These are phyloP conservation scores for Bruguiera parviflora DNA, from an alignment of 345 rosid genomes.

Conservation along the genomic window DNA sequence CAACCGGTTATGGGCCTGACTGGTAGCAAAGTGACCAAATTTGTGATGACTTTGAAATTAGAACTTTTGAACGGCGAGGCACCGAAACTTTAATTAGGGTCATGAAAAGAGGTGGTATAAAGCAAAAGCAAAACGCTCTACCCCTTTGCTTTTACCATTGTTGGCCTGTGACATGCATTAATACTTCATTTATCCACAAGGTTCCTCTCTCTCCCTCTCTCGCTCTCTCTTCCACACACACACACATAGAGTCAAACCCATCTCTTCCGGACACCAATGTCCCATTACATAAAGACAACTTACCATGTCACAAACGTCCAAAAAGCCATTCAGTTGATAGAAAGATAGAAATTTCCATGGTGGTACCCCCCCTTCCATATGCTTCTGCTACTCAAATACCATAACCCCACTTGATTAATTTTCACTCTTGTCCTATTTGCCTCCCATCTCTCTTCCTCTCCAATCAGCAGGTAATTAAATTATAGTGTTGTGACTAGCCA, in stretches of 20 bases:
- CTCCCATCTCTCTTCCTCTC: neutral
- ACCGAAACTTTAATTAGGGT: slow-evolving; percentile 43
- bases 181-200: slow-evolving; percentile 33
- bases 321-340: neutral
- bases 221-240: too few relatives aligned
- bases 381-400: slow-evolving; percentile 17
- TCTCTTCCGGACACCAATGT: slow-evolving; percentile 1
- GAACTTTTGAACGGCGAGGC: too few relatives aligned
- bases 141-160: slow-evolving; percentile 33
- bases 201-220: slow-evolving; percentile 22
- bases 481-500: neutral
- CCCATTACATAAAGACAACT: neutral
- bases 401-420: slow-evolving; percentile 8
- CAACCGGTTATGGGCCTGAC: too few relatives aligned
- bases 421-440: slow-evolving; percentile 21
- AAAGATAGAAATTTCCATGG: slow-evolving; percentile 7
- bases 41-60: too few relatives aligned
- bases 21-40: too few relatives aligned
- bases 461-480: slow-evolving; percentile 10
- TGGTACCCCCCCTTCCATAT: slow-evolving; percentile 25
- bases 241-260: slow-evolving; percentile 13
- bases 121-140: slow-evolving; percentile 23
- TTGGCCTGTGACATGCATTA: slow-evolving; percentile 47
- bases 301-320: slow-evolving; percentile 2
- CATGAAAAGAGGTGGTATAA: slow-evolving; percentile 60